These are phyloP conservation scores for Penicillium cataractarum DNA, from an alignment of 495 filamentous ascomycete species.

Conservation along the genomic window DNA sequence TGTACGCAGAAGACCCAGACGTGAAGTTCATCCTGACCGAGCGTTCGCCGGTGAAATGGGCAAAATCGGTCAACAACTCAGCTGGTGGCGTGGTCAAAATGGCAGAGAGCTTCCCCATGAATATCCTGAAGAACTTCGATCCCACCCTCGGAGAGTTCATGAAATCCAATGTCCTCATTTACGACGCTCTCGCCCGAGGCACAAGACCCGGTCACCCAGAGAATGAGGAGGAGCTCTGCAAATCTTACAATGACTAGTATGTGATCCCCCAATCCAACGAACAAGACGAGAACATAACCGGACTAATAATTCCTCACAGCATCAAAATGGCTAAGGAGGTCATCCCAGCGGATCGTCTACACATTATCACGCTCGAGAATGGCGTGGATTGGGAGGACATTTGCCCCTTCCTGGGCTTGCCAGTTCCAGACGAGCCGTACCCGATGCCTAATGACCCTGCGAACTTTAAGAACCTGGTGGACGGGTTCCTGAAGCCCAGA, in stretches of 20 bases:
- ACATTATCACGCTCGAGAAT: conserved; percentile 26
- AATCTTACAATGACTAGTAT: conserved; percentile 29
- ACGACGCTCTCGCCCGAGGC: not conserved
- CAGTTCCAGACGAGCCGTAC: conserved; percentile 27
- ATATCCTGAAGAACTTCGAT: conserved; percentile 30
- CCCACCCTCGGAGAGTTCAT: conserved; percentile 18
- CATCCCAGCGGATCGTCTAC: conserved; percentile 26
- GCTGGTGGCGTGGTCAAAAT: conserved; percentile 3
- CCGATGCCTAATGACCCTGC: conserved; percentile 32
- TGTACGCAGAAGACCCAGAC: conserved; percentile 26
- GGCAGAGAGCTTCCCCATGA: conserved; percentile 22
- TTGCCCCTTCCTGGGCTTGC: conserved; percentile 31
- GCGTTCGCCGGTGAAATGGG: conserved; percentile 29
- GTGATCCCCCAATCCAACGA: not conserved
- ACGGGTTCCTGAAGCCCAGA: conserved; percentile 13
- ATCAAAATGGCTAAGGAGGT: conserved; percentile 26
- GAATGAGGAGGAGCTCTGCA: conserved; percentile 16
- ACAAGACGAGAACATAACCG: not conserved
- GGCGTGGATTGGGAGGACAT: conserved; percentile 32
- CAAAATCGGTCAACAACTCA: conserved; percentile 27
- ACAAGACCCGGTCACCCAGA: conserved; percentile 14
- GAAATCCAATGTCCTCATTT: conserved; percentile 15
- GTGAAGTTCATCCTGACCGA: conserved; percentile 39
- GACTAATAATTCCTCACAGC: conserved; percentile 9
- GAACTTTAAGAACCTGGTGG: conserved; percentile 25